Evolutionary conservation across 2,329 filamentous ascomycete genomes (phyloP), one percentile per base, ranked within the genome.

Genomic region (Verticillium nonalfalfae): DNA sequence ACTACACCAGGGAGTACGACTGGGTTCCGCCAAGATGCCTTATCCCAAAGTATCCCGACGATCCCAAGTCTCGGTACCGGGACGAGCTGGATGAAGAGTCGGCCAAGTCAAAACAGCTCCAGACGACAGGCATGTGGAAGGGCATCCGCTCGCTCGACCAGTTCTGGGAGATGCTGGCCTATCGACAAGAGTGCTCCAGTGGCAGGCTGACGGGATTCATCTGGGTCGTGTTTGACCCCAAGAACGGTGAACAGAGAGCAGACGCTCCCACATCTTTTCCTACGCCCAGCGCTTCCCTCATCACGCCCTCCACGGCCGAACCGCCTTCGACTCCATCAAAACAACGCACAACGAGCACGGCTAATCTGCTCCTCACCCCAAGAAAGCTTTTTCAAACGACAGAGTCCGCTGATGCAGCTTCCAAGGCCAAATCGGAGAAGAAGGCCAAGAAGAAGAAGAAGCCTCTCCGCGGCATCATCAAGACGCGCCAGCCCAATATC

Each of bases 81-180:
- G 85, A 91, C 63, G 94, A 98, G 71, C 78, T 99, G 4, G 94
- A 99, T 69, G 90, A 94, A 36, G 92, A 96, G 71, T 82, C 90
- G 0, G 82, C 85, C 1, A 85, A 85, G 35, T 79, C 83, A 1
- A 76, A 76, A 5, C 77, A 77, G 60, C 76, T 83, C 66, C 83
- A 85, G 66, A 81, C 79, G 33, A 76, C 78, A 3, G 90, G 90
- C 0, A 81, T 85, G 61, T 99, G 95, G 95, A 90, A 87, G 71
- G 93, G 90, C 63, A 87, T 97, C 31, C 88, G 84, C 71, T 90
- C 87, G 0, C 78, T 99, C 50, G 90, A 93, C n/a, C 88, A 93
- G 67, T 99, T 99, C 70, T 99, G 95, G 95, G 95, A 99, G 64
- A 90, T 96, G 83, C 98, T 99, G 94, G 89, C 93, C 0, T 98